Base-by-base conservation (phyloP, 305 asterid genomes). In the Euphrasia arctica region DNA sequence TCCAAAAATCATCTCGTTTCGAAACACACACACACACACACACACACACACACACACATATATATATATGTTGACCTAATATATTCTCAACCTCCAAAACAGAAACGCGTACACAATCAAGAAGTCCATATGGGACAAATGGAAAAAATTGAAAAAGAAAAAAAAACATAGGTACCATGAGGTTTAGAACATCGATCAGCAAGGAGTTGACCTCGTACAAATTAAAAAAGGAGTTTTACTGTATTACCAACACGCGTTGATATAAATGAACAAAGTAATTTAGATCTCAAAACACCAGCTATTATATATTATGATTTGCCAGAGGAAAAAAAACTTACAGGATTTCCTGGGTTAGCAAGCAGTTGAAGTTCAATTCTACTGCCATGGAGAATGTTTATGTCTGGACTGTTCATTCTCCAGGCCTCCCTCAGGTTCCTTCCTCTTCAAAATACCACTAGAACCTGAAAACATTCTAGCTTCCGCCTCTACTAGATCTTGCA, bases 381-480 rank as follows among this genome's bases (percentile, higher is more conserved):
- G 80, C 86, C 82, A 76, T 3, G 81, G 74, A 72, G 9, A 36
- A 36, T 77, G 90, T 70, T 74, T 84, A 75, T 66, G 72, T 73
- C 90, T 79, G 75, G 75, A 67, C 62, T 67, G 71, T 64, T 76
- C 83, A 12, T 55, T 70, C 22, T 79, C 87, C 89, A 83, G 72
- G 55, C 87, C 76, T 58, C 83, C 86, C 4, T 83, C 84, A 5
- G 84, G 83, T 60, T 83, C 89, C 70, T 78, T 83, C 82, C 84
- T 78, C 77, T 74, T 83, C 73, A 76, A 49, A 67, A 70, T 59
- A 71, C 79, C 68, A 57, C 86, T 80, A 15, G 80, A 70, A 64
- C 68, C 71, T 13, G 78, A 75, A 63, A 70, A 77, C 61, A 76
- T 66, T 80, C 77, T 67, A 32, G 75, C 78, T 39, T 78, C 82